Percentiles rank a stretch among this genome's conserved stretches.
Conservation (phyloP, 2,329 filamentous ascomycete species). For the Sordariomycetes sp. region DNA sequence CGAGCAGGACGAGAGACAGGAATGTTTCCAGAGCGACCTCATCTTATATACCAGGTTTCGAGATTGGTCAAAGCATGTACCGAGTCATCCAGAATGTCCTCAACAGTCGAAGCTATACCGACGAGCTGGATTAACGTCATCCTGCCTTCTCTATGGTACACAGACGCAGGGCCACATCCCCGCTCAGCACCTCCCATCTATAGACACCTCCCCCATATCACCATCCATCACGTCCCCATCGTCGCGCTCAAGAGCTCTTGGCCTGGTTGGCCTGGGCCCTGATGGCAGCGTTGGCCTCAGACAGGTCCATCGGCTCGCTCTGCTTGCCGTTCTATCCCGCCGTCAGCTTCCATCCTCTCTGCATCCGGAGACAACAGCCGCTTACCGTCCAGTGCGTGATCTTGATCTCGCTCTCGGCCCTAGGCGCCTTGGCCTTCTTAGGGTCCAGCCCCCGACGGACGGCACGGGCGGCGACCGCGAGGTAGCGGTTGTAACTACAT, state of each 20-base stretch:
- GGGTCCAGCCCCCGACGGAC: constrained; percentile 97
- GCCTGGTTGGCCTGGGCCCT: constrained; percentile 23
- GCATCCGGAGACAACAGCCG: background rate
- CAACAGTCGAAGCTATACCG: background rate
- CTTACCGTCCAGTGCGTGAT: constrained; percentile 95
- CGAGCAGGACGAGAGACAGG: no score
- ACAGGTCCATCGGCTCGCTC: constrained; percentile 68
- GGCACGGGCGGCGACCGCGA: constrained; percentile 84
- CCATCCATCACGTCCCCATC: background rate
- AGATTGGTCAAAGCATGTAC: no score
- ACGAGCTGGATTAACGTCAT: background rate
- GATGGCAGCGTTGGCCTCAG: constrained; percentile 33
- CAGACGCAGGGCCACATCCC: background rate
- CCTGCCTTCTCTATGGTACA: constrained; percentile 4
- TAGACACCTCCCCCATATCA: background rate
- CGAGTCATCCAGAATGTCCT: background rate
- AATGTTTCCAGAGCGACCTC: no score
- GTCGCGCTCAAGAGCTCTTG: constrained; percentile 10
- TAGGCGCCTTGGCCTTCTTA: constrained; percentile 70
- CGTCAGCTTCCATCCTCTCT: background rate
- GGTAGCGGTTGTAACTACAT: constrained; percentile 99
- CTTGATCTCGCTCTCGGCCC: constrained; percentile 78
- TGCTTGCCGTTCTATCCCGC: constrained; percentile 80
- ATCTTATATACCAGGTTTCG: no score
- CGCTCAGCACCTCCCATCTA: background rate